Conservation (phyloP, 176 grass and related monocot species). For the Panicum miliaceum region DNA sequence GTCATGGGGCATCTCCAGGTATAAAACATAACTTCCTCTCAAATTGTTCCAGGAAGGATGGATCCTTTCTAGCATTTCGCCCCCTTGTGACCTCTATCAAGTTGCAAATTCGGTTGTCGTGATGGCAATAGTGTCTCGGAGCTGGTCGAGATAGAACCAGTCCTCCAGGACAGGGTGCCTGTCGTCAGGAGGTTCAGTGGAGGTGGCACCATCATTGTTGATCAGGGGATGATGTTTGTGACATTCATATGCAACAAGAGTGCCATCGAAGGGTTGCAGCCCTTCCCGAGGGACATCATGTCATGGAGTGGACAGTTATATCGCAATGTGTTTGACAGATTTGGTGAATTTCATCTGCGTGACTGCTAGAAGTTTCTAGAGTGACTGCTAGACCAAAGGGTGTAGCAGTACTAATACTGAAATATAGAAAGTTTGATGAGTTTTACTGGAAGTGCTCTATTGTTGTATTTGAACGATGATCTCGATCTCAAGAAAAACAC, state of each 20-base stretch:
- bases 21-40: not conserved
- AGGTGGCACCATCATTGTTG: slow-evolving; percentile 86
- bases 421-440: too few relatives aligned
- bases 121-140: slow-evolving; percentile 69
- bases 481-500: too few relatives aligned
- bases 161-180: slow-evolving; percentile 59
- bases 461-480: too few relatives aligned
- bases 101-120: not conserved
- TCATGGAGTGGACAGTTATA: too few relatives aligned
- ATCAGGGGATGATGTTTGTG: slow-evolving; percentile 75
- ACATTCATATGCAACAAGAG: slow-evolving; percentile 90
- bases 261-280: slow-evolving; percentile 56
- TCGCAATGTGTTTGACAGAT: too few relatives aligned
- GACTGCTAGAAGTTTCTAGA: too few relatives aligned
- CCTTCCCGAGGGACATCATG: too few relatives aligned
- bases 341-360: too few relatives aligned
- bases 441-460: too few relatives aligned
- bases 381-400: too few relatives aligned
- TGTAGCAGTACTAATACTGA: too few relatives aligned
- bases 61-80: not conserved
- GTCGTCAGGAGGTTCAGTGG: slow-evolving; percentile 85
- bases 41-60: not conserved
- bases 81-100: not conserved
- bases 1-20: slow-evolving; percentile 93
- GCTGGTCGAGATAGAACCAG: slow-evolving; percentile 67